These are phyloP conservation scores for Sanguinoderma infundibulare DNA, from an alignment of 1,284 basidiomycete genomes.

Conservation along the genomic window DNA sequence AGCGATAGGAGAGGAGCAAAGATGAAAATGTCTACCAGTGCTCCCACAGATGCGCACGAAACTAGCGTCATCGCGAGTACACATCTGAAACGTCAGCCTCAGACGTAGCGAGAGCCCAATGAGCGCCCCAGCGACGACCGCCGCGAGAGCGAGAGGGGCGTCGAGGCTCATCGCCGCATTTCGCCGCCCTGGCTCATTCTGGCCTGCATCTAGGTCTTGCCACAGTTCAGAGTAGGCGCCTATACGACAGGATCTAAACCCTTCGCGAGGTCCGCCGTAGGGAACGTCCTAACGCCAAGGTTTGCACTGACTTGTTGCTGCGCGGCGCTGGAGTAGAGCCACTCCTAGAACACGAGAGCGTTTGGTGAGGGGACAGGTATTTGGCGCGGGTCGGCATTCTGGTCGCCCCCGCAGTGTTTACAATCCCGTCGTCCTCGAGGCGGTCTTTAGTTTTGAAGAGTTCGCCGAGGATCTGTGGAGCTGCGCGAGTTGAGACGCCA, in stretches of 20 bases:
- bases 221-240: constrained; percentile 33
- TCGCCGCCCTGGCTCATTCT: not conserved
- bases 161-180: not conserved
- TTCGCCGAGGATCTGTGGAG: constrained; percentile 73
- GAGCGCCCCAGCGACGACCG: not conserved
- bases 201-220: not conserved
- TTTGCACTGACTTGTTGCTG: not conserved
- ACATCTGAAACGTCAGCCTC: not conserved
- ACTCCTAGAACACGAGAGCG: too few relatives aligned
- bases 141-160: not conserved
- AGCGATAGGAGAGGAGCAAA: not conserved
- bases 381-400: constrained; percentile 42
- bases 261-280: constrained; percentile 37
- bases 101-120: not conserved
- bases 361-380: constrained; percentile 50
- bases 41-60: not conserved
- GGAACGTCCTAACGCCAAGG: constrained; percentile 35
- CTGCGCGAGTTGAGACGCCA: not conserved
- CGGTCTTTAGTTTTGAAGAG: constrained; percentile 60
- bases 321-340: constrained; percentile 46
- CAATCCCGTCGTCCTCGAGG: constrained; percentile 42
- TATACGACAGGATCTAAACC: constrained; percentile 33
- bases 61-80: too few relatives aligned
- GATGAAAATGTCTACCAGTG: not conserved
- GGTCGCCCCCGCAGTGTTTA: constrained; percentile 47